phyloP scores from a whole-genome alignment of 345 rosid species.

The Citrus mangshanensis region DNA sequence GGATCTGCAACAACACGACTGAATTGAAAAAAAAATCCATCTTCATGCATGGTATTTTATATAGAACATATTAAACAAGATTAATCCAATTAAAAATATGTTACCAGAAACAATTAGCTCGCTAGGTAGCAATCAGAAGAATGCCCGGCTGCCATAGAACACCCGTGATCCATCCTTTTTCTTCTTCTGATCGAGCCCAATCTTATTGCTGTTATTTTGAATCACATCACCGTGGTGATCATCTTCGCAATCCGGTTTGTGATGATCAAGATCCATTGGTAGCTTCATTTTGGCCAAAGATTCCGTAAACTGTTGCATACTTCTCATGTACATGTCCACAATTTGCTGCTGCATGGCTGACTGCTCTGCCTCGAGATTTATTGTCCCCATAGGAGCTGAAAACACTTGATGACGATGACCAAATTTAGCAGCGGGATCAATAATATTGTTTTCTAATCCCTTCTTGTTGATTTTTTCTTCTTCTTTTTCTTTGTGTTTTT shows the following conservation, averaged over 20 bases:
- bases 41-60: background rate
- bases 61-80: background rate
- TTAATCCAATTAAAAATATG: background rate
- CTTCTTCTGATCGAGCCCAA: slow-evolving; percentile 46
- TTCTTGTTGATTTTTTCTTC: slow-evolving; percentile 18
- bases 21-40: background rate
- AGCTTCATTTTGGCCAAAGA: slow-evolving; percentile 92
- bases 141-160: slow-evolving; percentile 93
- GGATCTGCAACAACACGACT: background rate
- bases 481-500: slow-evolving; percentile 33
- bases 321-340: slow-evolving; percentile 97
- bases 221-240: slow-evolving; percentile 23
- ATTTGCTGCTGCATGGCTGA: slow-evolving; percentile 91
- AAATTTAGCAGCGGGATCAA: slow-evolving; percentile 7
- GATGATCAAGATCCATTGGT: slow-evolving; percentile 63
- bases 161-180: slow-evolving; percentile 87
- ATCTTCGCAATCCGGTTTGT: slow-evolving; percentile 34
- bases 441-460: slow-evolving; percentile 13
- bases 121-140: slow-evolving; percentile 45
- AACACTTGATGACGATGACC: slow-evolving; percentile 23
- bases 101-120: background rate
- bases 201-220: slow-evolving; percentile 31
- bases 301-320: slow-evolving; percentile 89
- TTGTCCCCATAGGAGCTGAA: slow-evolving; percentile 40
- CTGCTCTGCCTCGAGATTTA: slow-evolving; percentile 61